phyloP scores from a whole-genome alignment of 164 flowering plant genomes.

The Taxillus chinensis region DNA sequence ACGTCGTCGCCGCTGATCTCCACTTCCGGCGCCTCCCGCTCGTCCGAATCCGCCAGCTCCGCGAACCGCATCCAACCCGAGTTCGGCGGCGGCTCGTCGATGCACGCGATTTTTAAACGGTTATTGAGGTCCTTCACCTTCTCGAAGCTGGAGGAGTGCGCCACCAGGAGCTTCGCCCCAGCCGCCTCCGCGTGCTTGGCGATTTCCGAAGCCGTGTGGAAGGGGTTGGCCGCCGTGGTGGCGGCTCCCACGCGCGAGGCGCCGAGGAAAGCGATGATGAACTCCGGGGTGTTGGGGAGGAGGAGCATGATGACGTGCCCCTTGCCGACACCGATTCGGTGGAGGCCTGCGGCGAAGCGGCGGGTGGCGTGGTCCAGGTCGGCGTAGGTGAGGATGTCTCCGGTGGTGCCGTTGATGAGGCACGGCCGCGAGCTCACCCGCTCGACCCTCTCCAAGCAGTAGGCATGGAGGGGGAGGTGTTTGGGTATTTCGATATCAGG shows the following conservation, averaged over 20 bases:
- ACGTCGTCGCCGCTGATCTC: slow-evolving; percentile 34
- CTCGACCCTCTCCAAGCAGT: slow-evolving; percentile 41
- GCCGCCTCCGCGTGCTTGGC: slow-evolving; percentile 39
- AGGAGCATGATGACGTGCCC: slow-evolving; percentile 65
- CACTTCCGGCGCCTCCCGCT: slow-evolving; percentile 22
- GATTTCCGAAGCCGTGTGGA: slow-evolving; percentile 53
- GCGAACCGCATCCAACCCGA: slow-evolving; percentile 35
- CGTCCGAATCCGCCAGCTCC: slow-evolving; percentile 31
- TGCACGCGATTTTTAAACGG: slow-evolving; percentile 30
- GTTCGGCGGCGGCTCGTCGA: slow-evolving; percentile 36
- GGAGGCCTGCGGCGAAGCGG: slow-evolving; percentile 43
- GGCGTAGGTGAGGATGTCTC: slow-evolving; percentile 28
- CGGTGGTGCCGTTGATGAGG: slow-evolving; percentile 38
- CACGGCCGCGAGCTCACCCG: slow-evolving; percentile 35
- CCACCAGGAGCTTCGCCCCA: slow-evolving; percentile 39
- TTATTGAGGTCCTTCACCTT: slow-evolving; percentile 29
- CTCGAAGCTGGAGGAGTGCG: slow-evolving; percentile 44
- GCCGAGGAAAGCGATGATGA: slow-evolving; percentile 61
- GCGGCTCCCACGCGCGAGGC: slow-evolving; percentile 71
- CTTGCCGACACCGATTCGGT: slow-evolving; percentile 33
- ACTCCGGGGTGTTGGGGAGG: slow-evolving; percentile 66
- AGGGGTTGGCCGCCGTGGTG: slow-evolving; percentile 69
- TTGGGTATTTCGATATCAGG: slow-evolving; percentile 52
- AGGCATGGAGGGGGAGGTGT: slow-evolving; percentile 61
- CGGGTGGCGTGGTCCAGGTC: slow-evolving; percentile 37